phyloP scores from a whole-genome alignment of 2,329 filamentous ascomycete genomes.

The Monilinia polystroma region DNA sequence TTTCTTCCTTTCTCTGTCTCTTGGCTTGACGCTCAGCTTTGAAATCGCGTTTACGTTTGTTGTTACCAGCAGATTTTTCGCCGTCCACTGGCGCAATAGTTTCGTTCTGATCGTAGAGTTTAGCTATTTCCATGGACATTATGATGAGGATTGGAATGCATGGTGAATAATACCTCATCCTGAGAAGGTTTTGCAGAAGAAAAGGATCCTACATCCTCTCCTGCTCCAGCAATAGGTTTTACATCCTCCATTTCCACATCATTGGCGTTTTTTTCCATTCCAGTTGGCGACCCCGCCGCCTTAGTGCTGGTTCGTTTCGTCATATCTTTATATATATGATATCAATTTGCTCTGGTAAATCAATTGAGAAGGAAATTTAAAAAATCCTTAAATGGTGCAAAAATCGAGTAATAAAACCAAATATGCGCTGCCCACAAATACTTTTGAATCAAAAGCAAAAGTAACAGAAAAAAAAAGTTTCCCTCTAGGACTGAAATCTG shows the following conservation, averaged over 20 bases:
- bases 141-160: neutral
- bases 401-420: neutral
- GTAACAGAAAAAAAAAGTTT: conserved; percentile 13
- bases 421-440: neutral
- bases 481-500: neutral
- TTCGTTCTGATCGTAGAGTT: conserved; percentile 4
- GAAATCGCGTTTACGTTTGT: conserved; percentile 18
- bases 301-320: conserved; percentile 4
- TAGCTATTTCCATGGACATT: neutral
- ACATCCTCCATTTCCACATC: conserved; percentile 6
- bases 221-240: neutral
- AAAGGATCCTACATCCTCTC: neutral
- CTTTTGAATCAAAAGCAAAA: neutral
- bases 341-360: neutral
- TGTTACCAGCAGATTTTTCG: conserved; percentile 1
- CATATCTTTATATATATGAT: neutral
- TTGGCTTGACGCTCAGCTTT: conserved; percentile 21
- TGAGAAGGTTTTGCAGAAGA: neutral
- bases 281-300: neutral
- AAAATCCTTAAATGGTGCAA: no score
- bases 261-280: conserved; percentile 1
- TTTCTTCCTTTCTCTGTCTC: conserved; percentile 8
- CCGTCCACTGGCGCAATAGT: neutral
- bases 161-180: conserved; percentile 3
- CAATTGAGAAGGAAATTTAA: neutral